phyloP scores from a whole-genome alignment of 495 filamentous ascomycete species.

The Choiromyces venosus region DNA sequence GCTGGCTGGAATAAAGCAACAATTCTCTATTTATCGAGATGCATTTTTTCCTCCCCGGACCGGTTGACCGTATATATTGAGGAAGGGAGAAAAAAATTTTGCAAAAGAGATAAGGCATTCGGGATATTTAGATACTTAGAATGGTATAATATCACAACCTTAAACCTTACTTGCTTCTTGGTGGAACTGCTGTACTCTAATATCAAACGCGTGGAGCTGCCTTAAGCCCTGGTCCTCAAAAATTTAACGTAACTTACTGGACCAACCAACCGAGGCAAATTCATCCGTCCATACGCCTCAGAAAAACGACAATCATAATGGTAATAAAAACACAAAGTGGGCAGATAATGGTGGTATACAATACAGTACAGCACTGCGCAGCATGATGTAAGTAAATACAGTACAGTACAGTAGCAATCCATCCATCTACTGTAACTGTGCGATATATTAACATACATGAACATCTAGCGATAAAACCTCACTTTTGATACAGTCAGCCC shows the following conservation, averaged over 20 bases:
- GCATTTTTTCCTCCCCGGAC: neutral
- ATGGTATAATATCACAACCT: neutral
- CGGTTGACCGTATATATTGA: neutral
- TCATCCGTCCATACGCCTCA: neutral
- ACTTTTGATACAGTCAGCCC: neutral
- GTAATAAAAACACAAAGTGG: neutral
- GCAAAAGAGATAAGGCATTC: neutral
- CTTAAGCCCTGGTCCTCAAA: neutral
- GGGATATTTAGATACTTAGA: neutral
- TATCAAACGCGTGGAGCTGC: neutral
- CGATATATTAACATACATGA: neutral
- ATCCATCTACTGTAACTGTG: too few relatives aligned
- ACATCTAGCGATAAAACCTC: neutral
- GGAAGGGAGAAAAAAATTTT: neutral
- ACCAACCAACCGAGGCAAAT: neutral
- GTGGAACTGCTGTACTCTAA: neutral
- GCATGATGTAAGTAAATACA: neutral
- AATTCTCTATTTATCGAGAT: neutral
- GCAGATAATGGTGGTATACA: neutral
- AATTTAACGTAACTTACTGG: neutral
- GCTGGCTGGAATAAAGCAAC: neutral
- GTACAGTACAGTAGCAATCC: neutral
- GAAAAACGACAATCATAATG: neutral
- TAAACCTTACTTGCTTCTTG: neutral
- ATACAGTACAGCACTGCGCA: neutral